Base-by-base conservation (phyloP, 176 grass and related monocot genomes). In the Tillandsia leiboldiana region DNA sequence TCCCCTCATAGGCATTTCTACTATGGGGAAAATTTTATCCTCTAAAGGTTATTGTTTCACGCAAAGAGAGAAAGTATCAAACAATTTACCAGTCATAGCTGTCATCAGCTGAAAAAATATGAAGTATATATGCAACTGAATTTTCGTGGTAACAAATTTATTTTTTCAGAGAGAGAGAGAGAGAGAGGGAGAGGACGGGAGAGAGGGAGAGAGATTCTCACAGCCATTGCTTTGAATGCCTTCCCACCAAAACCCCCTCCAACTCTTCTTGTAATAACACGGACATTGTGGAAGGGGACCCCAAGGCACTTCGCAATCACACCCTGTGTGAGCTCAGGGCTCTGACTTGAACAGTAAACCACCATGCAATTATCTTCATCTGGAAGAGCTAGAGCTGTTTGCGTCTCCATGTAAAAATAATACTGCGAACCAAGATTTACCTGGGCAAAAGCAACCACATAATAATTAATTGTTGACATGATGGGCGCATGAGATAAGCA, bases 311-410 rank as follows among this genome's bases (percentile, higher is more conserved):
- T 83, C 9, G 91, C 87, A 24, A 91, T 24, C 0, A 79, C 3
- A 71, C 8, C 75, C 64, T 96, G 91, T 1, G 69, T 11, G 12
- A 71, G 2, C 66, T 91, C 85, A 2, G 82, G 85, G 64, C 20
- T 26, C 73, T 96, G 91, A 2, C 51, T 51, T 9, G 85, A 90
- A 14, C 54, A 49, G 66, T 91, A 91, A 14, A 91, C 66, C 12
- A 86, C 81, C 11, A 96, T 83, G 28, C 91, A 91, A 33, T 88
- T 88, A 71, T 96, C 87, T 78, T 96, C 91, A 26, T 96, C 91
- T 12, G 91, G 91, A 50, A 96, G 75, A 50, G 87, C 91, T 33
- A 96, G 51, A 0, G 82, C 74, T 3, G 63, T 67, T 18, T 96
- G 87, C 1, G 91, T 87, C 53, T 96, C 91, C 82, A 96, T 77